Evolutionary conservation across 2,329 filamentous ascomycete species (phyloP).

Genomic region (Ophiosphaerella narmari): DNA sequence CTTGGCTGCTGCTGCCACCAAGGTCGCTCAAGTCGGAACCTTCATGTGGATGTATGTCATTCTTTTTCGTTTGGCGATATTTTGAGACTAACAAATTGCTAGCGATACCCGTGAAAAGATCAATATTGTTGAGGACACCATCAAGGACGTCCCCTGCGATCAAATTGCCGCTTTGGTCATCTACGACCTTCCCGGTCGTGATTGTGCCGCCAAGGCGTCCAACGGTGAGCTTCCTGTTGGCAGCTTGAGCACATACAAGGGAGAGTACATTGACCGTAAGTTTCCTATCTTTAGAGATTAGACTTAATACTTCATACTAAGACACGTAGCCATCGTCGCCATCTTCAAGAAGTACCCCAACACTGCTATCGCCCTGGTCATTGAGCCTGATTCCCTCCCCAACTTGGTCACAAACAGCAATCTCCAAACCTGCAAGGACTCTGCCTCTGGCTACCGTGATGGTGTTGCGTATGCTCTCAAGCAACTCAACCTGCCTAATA

Average conservation of each 20-base stretch:
- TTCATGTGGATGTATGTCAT: slow-evolving; percentile 59
- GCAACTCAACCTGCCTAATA: slow-evolving; percentile 64
- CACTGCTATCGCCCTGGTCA: slow-evolving; percentile 46
- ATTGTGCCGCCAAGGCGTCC: slow-evolving; percentile 67
- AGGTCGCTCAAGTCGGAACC: slow-evolving; percentile 57
- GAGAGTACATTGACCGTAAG: slow-evolving; percentile 57
- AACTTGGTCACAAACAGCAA: slow-evolving; percentile 67
- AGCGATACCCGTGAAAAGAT: slow-evolving; percentile 57
- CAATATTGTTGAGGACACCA: slow-evolving; percentile 53
- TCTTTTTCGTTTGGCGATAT: background rate
- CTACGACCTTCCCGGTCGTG: slow-evolving; percentile 68
- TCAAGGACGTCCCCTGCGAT: slow-evolving; percentile 56
- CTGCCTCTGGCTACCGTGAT: slow-evolving; percentile 61
- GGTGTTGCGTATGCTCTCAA: slow-evolving; percentile 63
- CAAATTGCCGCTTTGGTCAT: slow-evolving; percentile 62
- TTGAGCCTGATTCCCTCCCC: slow-evolving; percentile 67
- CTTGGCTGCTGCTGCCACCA: slow-evolving; percentile 55
- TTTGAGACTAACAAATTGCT: slow-evolving; percentile 2
- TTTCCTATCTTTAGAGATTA: background rate
- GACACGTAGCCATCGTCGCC: slow-evolving; percentile 53
- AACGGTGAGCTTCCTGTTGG: slow-evolving; percentile 67
- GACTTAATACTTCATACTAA: slow-evolving; percentile 1
- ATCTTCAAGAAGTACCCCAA: slow-evolving; percentile 61
- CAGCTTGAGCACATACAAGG: slow-evolving; percentile 57
- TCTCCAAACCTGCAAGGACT: slow-evolving; percentile 60